These are phyloP conservation scores for Grosmannia huntii DNA, from an alignment of 2,329 filamentous ascomycete genomes.

Conservation along the genomic window DNA sequence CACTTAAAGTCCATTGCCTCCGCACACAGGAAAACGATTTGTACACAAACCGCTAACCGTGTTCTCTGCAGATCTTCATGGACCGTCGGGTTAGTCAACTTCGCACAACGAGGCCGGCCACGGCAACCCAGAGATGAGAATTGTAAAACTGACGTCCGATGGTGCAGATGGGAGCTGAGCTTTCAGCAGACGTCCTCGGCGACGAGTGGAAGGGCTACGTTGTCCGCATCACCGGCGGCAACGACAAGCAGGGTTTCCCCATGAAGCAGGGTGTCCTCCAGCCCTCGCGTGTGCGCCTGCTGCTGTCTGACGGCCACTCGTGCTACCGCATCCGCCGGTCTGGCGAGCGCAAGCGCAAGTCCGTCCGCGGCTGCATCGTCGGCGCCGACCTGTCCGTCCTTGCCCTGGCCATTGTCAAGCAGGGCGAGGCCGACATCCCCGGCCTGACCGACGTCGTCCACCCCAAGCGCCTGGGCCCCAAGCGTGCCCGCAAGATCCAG, in stretches of 20 bases:
- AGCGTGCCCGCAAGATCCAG: conserved; percentile 99
- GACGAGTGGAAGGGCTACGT: conserved; percentile 99
- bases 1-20: not conserved
- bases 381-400: conserved; percentile 90
- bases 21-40: not conserved
- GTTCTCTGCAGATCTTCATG: conserved; percentile 12
- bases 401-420: conserved; percentile 92
- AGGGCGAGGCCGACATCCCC: conserved; percentile 87
- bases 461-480: conserved; percentile 98
- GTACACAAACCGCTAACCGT: conserved; percentile 9
- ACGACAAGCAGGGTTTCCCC: conserved; percentile 99
- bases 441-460: conserved; percentile 95
- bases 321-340: conserved; percentile 98
- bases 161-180: conserved; percentile 70
- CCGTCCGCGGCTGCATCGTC: conserved; percentile 97
- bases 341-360: conserved; percentile 99
- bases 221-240: conserved; percentile 98
- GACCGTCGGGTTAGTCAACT: conserved; percentile 13
- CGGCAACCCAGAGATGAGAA: not conserved
- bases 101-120: not conserved
- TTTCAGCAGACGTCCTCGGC: conserved; percentile 85
- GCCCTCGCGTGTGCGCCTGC: conserved; percentile 94
- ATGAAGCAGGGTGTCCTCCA: conserved; percentile 99
- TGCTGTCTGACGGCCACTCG: conserved; percentile 91
- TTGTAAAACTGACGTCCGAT: not conserved